Evolutionary conservation across 1,139 yeast species (phyloP).

Genomic region (Candida sanyaensis): DNA sequence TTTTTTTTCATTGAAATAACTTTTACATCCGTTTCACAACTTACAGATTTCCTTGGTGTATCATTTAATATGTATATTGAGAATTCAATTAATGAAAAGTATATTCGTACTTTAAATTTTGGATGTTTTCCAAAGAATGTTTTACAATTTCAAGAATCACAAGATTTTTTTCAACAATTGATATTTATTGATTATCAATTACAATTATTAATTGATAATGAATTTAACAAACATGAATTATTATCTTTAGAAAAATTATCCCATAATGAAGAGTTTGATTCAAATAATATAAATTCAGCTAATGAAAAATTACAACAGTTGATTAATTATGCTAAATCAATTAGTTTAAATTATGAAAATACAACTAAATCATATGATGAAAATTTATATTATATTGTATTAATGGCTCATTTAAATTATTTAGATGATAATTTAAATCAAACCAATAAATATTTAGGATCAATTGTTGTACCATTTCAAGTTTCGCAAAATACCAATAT

Average conservation of each 20-base stretch:
- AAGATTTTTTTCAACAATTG: slow-evolving; percentile 37
- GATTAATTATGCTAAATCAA: slow-evolving; percentile 29
- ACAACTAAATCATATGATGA: slow-evolving; percentile 30
- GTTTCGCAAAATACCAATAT: slow-evolving; percentile 15
- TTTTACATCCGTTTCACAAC: too few species aligned
- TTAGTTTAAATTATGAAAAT: slow-evolving; percentile 30
- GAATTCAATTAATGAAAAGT: slow-evolving; percentile 23
- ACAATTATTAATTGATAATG: slow-evolving; percentile 35
- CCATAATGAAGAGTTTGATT: neutral
- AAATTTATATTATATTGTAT: slow-evolving; percentile 32
- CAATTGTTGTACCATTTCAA: slow-evolving; percentile 18
- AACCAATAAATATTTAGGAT: slow-evolving; percentile 21
- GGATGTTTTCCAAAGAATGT: slow-evolving; percentile 45
- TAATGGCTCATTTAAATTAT: slow-evolving; percentile 39
- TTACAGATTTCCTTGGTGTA: too few species aligned
- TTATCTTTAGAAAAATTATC: slow-evolving; percentile 19
- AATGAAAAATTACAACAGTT: slow-evolving; percentile 31
- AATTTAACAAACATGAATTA: slow-evolving; percentile 31
- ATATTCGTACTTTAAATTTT: slow-evolving; percentile 30
- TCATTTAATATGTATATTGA: slow-evolving; percentile 23
- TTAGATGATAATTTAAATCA: slow-evolving; percentile 28
- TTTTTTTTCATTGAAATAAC: too few species aligned
- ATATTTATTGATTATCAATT: slow-evolving; percentile 44
- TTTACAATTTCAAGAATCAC: slow-evolving; percentile 35
- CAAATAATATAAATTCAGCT: slow-evolving; percentile 11